Base-by-base conservation (phyloP, 2,329 filamentous ascomycete species). In the Neonectria ditissima region DNA sequence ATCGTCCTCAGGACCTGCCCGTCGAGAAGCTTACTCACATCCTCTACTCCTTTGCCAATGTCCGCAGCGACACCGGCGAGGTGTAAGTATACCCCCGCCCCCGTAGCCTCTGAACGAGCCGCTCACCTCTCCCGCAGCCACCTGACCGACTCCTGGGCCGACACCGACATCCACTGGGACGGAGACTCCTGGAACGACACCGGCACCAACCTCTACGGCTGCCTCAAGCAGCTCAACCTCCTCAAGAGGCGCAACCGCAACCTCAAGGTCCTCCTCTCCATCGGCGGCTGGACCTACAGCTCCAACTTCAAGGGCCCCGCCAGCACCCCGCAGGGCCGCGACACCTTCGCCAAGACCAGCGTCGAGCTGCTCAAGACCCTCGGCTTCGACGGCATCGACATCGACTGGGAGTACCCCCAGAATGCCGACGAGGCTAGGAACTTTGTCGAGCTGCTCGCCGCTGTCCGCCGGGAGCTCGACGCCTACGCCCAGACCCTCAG, bases 261-360 rank as follows among this genome's bases (percentile, higher is more conserved):
- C 70, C 84, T 97, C 65, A 97, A 97, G 78, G 83, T 96, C 4
- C 84, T 97, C 13, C 86, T 97, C 5, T 94, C 91, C 57, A 92
- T 97, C 65, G 94, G 94, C 65, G 95, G 95, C 54, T 97, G 94
- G 94, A 97, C 94, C 0, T 97, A 97, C 78, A 92, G 91, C 66
- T 82, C 87, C 77, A 96, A 97, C 80, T 97, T 97, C 79, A 85
- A 87, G n/a, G 81, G 80, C 28, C 91, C 93, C 0, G 91, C 91
- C 1, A 91, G 91, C 44, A 93, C 91, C 0, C 83, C 87, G 0
- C 79, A 86, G 24, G 93, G 93, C 9, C 87, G 94, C 8, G 82
- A 84, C 30, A 85, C 76, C 1, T 97, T 97, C 79, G 94, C 93
- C 9, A 82, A 85, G 54, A 88, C 87, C 28, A 90, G 92, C 34